Conservation (phyloP, 2,329 filamentous ascomycete genomes). For the Xylariaceae sp. region DNA sequence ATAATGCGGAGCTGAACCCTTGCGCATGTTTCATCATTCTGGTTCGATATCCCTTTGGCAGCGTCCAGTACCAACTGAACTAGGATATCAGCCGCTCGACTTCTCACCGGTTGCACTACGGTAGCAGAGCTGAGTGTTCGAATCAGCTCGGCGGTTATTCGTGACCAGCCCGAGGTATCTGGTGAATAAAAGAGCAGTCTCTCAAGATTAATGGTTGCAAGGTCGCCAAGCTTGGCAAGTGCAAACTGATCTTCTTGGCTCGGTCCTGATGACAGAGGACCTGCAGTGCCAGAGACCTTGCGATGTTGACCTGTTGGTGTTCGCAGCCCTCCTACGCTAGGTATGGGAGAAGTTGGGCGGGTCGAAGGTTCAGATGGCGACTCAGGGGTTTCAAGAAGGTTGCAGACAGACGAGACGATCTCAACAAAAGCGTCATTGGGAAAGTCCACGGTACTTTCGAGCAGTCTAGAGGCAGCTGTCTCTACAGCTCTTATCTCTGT, state of each 20-base stretch:
- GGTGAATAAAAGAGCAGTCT: conserved; percentile 67
- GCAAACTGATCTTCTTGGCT: conserved; percentile 64
- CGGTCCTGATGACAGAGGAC: conserved; percentile 42
- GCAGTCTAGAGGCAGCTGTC: conserved; percentile 75
- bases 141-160: conserved; percentile 56
- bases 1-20: conserved; percentile 70
- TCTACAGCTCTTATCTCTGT: conserved; percentile 85
- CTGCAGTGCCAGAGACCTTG: conserved; percentile 46
- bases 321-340: conserved; percentile 23
- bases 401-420: conserved; percentile 71
- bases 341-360: conserved; percentile 37
- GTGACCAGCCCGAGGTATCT: conserved; percentile 69
- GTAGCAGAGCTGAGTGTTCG: conserved; percentile 44
- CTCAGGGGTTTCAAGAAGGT: conserved; percentile 53
- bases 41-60: conserved; percentile 50
- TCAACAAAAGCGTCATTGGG: conserved; percentile 76
- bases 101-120: conserved; percentile 50
- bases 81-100: conserved; percentile 61
- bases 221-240: conserved; percentile 67
- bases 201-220: conserved; percentile 70
- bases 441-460: conserved; percentile 91
- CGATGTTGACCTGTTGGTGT: conserved; percentile 37
- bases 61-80: conserved; percentile 55
- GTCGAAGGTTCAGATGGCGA: conserved; percentile 28
- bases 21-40: conserved; percentile 49